These are phyloP conservation scores for Coniosporium tulheliwenetii DNA, from an alignment of 2,329 filamentous ascomycete species.

Conservation along the genomic window DNA sequence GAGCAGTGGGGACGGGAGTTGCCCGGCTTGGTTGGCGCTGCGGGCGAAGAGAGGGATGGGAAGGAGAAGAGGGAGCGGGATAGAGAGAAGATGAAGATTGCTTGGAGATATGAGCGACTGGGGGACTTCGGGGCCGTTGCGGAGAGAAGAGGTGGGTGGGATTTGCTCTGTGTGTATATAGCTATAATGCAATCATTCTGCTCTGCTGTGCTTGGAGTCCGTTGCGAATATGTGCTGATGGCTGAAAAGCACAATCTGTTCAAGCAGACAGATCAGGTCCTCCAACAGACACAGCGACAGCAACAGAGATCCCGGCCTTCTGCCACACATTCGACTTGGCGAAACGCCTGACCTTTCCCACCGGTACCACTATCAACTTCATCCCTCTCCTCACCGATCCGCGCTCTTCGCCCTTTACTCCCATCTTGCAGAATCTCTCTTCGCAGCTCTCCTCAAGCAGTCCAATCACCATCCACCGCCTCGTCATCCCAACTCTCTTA, in stretches of 20 bases:
- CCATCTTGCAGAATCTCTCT: conserved; percentile 45
- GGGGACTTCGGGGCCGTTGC: conserved; percentile 48
- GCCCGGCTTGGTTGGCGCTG: conserved; percentile 50
- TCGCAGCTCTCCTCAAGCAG: conserved; percentile 41
- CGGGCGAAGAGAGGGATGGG: conserved; percentile 22
- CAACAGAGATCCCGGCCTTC: conserved; percentile 20
- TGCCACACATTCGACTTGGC: conserved; percentile 37
- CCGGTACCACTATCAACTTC: conserved; percentile 25
- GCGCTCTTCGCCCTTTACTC: conserved; percentile 41
- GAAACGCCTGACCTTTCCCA: conserved; percentile 28
- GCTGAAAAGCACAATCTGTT: conserved; percentile 1
- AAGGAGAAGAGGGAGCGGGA: conserved; percentile 23
- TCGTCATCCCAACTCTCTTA: conserved; percentile 72
- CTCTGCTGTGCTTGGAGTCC: neutral
- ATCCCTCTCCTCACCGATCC: conserved; percentile 48
- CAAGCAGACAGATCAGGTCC: conserved; percentile 2
- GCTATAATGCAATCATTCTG: conserved; percentile 9
- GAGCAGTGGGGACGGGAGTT: conserved; percentile 73
- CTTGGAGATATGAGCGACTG: conserved; percentile 86
- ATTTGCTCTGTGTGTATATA: conserved; percentile 5
- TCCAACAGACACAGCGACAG: neutral
- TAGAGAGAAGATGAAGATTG: conserved; percentile 88
- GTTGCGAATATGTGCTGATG: conserved; percentile 2
- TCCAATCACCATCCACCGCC: conserved; percentile 53
- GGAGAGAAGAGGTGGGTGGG: conserved; percentile 43